Percentiles rank a stretch among this genome's conserved stretches.
Evolutionary conservation across 352 stramenopile species (phyloP).

Genomic region (Phytophthora cajani): DNA sequence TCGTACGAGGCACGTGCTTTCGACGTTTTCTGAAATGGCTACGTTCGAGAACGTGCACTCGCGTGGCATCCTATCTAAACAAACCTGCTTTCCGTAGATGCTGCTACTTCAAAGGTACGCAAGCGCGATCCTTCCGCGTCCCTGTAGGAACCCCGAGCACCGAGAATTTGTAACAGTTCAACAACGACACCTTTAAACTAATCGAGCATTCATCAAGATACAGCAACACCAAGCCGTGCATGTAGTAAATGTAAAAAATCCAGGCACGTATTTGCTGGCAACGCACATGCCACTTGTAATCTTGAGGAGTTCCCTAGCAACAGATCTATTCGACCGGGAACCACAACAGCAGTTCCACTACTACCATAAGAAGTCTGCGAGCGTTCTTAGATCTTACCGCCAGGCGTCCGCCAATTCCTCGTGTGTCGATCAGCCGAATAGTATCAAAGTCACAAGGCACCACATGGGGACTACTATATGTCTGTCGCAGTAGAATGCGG

Average conservation of each 20-base stretch:
- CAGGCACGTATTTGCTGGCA: constrained; percentile 17
- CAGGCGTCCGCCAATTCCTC: neutral
- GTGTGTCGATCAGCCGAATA: neutral
- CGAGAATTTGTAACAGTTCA: neutral
- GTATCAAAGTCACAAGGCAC: neutral
- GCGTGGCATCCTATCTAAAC: constrained; percentile 7
- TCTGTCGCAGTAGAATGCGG: neutral
- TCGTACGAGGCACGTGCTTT: constrained; percentile 7
- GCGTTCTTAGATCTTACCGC: constrained; percentile 3
- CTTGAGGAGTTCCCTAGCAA: constrained; percentile 10
- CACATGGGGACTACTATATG: neutral
- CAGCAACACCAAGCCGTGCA: too few species aligned
- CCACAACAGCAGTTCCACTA: neutral
- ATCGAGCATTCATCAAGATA: too few species aligned
- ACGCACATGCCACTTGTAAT: constrained; percentile 7
- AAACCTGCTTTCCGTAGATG: neutral
- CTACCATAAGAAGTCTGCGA: constrained; percentile 6
- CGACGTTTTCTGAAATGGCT: constrained; percentile 14
- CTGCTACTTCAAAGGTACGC: neutral
- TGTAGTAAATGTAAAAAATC: neutral
- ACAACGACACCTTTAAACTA: neutral
- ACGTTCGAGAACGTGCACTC: constrained; percentile 25
- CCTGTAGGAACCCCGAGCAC: neutral
- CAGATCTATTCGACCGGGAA: neutral
- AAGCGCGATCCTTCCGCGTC: neutral